Evolutionary conservation across 768 basidiomycete species (phyloP).

Genomic region (Candolleomyces eurysporus): DNA sequence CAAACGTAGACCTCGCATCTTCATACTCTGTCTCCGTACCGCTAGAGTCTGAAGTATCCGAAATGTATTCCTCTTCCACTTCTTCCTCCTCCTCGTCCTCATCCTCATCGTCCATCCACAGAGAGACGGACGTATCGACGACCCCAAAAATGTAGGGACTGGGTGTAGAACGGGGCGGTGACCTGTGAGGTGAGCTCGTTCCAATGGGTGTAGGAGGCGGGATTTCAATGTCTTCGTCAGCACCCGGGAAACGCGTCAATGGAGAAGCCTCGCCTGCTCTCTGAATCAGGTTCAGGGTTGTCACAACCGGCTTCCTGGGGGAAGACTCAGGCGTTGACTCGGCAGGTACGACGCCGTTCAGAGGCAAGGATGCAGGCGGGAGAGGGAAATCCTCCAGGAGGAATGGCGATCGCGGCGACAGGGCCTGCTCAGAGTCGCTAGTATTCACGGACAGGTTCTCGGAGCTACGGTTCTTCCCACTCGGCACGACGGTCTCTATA

Average conservation of each 20-base stretch:
- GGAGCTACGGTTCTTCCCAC: neutral
- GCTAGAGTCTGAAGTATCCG: neutral
- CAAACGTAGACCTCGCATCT: constrained; percentile 4
- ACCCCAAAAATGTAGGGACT: neutral
- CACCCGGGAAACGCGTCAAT: neutral
- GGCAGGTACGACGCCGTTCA: constrained; percentile 1
- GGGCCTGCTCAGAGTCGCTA: neutral
- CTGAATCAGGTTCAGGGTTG: no score
- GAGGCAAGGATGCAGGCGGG: constrained; percentile 5
- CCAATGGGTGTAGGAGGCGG: constrained; percentile 5
- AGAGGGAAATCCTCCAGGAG: constrained; percentile 6
- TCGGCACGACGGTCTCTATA: constrained; percentile 7
- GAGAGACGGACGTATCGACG: neutral
- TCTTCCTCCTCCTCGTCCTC: neutral
- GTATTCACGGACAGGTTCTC: neutral
- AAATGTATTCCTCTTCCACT: neutral
- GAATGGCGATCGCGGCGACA: neutral
- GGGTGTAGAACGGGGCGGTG: neutral
- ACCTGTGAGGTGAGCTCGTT: neutral
- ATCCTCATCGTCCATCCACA: constrained; percentile 8
- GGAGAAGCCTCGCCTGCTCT: no score
- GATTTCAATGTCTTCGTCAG: constrained; percentile 4
- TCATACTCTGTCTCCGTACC: neutral
- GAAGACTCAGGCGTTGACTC: neutral
- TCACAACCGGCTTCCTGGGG: neutral